Base-by-base conservation (phyloP, 176 grass and related monocot species). In the Themeda triandra region DNA sequence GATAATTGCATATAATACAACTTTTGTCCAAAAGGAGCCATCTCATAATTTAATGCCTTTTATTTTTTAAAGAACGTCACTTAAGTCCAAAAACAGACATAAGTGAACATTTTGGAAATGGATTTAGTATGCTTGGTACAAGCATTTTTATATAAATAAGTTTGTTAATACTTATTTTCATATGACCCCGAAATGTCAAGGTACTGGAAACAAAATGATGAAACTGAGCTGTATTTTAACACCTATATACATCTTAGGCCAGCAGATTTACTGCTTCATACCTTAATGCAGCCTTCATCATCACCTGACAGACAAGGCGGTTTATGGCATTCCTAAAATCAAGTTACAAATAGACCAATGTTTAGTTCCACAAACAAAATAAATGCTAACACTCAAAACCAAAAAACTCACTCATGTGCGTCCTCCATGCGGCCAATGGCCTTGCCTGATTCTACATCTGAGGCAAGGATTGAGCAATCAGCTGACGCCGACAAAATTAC, bases 231-330 rank as follows among this genome's bases (percentile, higher is more conserved):
- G 53, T 5, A 59, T 39, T 71, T 77, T 36, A 64, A 29, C 64
- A 86, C 18, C 10, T 12, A 71, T 12, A 70, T 76, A 85, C 32
- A 65, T 8, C 40, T 78, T 17, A 19, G 44, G 24, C 10, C 6
- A 81, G 13, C 48, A 66, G 10, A 73, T 59, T 31, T 32, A 62
- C 51, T 23, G n/a, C 70, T 48, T 49, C 68, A 78, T 88, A 99
- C 96, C 93, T 99, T 99, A 56, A 96, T 96, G 83, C 83, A 99
- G 24, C 96, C 89, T 75, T 94, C 93, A 88, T 99, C 96, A 19
- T 99, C 93, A 70, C 96, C 91, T 49, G 96, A 92, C 87, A 91
- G 58, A 96, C 84, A 48, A 99, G 63, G 67, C 96, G 83, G 49
- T 53, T 53, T 53, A 53, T 53, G 0, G 76, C 73, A 24, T 94